Evolutionary conservation across 2,329 filamentous ascomycete species (phyloP), one percentile per base, ranked within the genome.

Genomic region (Cordyceps javanica): DNA sequence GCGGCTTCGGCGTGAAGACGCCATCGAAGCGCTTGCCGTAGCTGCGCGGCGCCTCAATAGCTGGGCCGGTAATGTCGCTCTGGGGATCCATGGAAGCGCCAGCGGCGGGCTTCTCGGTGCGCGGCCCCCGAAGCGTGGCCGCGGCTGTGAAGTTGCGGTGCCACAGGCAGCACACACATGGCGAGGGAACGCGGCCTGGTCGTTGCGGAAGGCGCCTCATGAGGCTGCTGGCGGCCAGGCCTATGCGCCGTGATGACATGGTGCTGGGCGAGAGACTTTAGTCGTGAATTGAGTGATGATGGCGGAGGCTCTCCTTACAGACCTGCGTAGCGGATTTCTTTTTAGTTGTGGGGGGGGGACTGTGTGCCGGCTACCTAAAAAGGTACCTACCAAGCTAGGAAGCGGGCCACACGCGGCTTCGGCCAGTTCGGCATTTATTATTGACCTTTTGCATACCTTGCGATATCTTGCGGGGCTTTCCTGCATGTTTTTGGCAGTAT

Each of bases 1-100:
- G 73, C 19, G 79, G 80, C 64, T 77, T 80, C 5, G 85, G 85
- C 10, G 76, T 81, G 66, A 87, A 88, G 30, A 76, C 68, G 11
- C 69, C 72, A 2, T 78, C 72, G 28, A 78, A 65, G 16, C 77
- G 75, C 68, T 79, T 80, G 65, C 85, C 85, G 63, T 85, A 85
- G 28, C 78, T 76, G 61, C 82, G 75, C 11, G 84, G 84, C 6
- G 83, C 84, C 60, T 83, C 72, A 63, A 80, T 82, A 38, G 85
- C 72, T 6, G 77, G 72, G 16, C 77, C 75, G 36, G 74, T 64
- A 51, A 78, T 63, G 41, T 67, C 66, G 64, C 66, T 69, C 64
- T 73, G 69, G 59, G 73, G 71, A 59, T 73, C 71, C 60, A 72
- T 63, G 11, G 69, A 68, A 52, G 70, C 62, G 49, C 72, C 72